Evolutionary conservation across 345 rosid species (phyloP), one percentile per base, ranked within the genome.

Genomic region (Rhodamnia argentea): DNA sequence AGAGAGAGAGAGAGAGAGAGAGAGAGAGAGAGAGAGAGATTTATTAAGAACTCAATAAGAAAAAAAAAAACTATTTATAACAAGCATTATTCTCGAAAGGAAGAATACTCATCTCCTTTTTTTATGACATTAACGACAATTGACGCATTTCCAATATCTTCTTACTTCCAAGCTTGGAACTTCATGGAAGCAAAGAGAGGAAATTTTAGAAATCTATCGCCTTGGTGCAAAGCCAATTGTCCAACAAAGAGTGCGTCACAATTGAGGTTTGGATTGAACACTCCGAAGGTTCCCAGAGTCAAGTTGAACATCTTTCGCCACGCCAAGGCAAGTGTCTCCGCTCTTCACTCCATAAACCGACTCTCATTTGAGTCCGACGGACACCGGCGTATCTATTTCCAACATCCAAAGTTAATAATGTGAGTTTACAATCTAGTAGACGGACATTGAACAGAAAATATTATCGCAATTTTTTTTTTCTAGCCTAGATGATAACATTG

Each of bases 241-340:
- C 24, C 58, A 20, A 55, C 58, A 55, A 55, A 55, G 58, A 55
- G 58, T 3, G 24, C 24, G 4, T 85, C 52, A n/a, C 87, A 87
- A 32, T 53, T 54, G 56, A 87, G 44, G 37, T 87, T 87, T 5
- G 89, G 87, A 83, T 87, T 87, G 76, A 87, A 26, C 14, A 1
- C 44, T 2, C 2, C 11, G 22, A 88, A 88, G 16, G 6, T 14
- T 3, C 23, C 37, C 0, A 26, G 2, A 5, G 85, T 85, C 44
- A 83, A 55, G 18, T 32, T 44, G 86, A 60, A 83, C 6, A 29
- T 16, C 15, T 85, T 27, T 9, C 82, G n/a, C 57, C 82, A 88
- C 14, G 20, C 15, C 26, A 14, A 29, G 58, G 81, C 87, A 88
- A 14, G 85, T 70, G 18, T 88, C 87, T 59, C 86, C 84, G 5